phyloP scores from a whole-genome alignment of 805 yeast species.

The Barnettozyma botsteinii region DNA sequence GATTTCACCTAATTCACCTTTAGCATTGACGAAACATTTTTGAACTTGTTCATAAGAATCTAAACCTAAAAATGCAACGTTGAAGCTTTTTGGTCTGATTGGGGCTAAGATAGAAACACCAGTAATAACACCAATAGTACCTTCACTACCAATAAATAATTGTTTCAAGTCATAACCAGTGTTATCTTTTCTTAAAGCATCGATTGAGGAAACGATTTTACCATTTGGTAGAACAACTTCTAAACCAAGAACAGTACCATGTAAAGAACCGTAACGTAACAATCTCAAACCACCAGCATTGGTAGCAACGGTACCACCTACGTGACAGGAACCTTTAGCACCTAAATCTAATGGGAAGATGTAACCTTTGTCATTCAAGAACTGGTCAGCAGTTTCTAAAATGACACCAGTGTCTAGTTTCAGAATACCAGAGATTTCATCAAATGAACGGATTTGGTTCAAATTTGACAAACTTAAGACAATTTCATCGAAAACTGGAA shows the following conservation, averaged over 20 bases:
- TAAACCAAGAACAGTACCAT: conserved; percentile 84
- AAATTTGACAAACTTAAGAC: conserved; percentile 62
- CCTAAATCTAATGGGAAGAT: conserved; percentile 93
- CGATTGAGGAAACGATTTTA: conserved; percentile 68
- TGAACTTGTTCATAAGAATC: conserved; percentile 80
- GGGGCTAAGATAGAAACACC: conserved; percentile 90
- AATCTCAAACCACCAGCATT: conserved; percentile 94
- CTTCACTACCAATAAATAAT: conserved; percentile 89
- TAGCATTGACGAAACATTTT: conserved; percentile 72
- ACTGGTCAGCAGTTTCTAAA: conserved; percentile 78
- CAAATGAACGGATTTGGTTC: conserved; percentile 79
- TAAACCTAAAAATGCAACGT: conserved; percentile 84
- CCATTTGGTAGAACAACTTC: conserved; percentile 95
- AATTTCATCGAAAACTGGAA: conserved; percentile 88
- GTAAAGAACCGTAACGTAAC: conserved; percentile 84
- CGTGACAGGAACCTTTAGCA: conserved; percentile 94
- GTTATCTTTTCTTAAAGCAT: conserved; percentile 87
- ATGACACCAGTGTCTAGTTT: conserved; percentile 90
- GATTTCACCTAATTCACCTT: conserved; percentile 73
- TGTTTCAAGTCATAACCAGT: conserved; percentile 94
- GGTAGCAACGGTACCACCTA: conserved; percentile 93
- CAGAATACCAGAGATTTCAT: conserved; percentile 73
- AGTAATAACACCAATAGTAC: conserved; percentile 85
- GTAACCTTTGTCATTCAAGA: conserved; percentile 71
- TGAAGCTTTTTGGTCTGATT: conserved; percentile 75